Evolutionary conservation across 139 green algal species (phyloP).

Genomic region (Micractinium conductrix): DNA sequence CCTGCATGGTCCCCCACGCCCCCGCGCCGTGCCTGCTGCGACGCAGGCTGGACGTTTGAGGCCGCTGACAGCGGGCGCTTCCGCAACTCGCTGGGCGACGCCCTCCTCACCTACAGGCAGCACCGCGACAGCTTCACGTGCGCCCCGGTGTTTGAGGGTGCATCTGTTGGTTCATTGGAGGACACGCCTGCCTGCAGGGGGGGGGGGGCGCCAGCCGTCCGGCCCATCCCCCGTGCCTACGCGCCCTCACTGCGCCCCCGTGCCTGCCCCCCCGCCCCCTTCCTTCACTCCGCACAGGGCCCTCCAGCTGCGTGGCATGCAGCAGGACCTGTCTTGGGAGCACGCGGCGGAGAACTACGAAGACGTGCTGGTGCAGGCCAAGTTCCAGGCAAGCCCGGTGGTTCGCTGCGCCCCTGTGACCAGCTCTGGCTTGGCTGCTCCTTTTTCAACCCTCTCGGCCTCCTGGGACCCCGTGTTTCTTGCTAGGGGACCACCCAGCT

Average conservation of each 20-base stretch:
- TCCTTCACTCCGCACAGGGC: not conserved
- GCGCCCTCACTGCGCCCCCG: not conserved
- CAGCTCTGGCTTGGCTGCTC: too few relatives aligned
- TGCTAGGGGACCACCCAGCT: too few relatives aligned
- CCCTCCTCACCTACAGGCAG: slow-evolving; percentile 81
- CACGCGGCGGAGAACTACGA: slow-evolving; percentile 92
- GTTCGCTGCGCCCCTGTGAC: too few relatives aligned
- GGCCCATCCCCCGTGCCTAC: not conserved
- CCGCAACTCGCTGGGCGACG: slow-evolving; percentile 68
- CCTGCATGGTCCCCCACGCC: too few relatives aligned
- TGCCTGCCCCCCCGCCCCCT: not conserved
- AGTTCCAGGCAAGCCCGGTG: too few relatives aligned
- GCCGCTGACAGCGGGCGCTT: slow-evolving; percentile 69
- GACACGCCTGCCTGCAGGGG: too few relatives aligned
- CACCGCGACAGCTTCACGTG: slow-evolving; percentile 70
- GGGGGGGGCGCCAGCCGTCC: not conserved
- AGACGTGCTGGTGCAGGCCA: slow-evolving; percentile 90
- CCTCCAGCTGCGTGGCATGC: slow-evolving; percentile 71
- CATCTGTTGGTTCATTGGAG: not conserved
- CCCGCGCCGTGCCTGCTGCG: not conserved
- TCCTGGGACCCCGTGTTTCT: too few relatives aligned
- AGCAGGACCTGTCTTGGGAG: slow-evolving; percentile 90
- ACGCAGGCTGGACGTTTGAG: slow-evolving; percentile 81
- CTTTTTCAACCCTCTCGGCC: too few relatives aligned
- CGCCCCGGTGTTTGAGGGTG: not conserved